phyloP scores from a whole-genome alignment of 2,329 filamentous ascomycete species.

The Dactylellina haptotyla region DNA sequence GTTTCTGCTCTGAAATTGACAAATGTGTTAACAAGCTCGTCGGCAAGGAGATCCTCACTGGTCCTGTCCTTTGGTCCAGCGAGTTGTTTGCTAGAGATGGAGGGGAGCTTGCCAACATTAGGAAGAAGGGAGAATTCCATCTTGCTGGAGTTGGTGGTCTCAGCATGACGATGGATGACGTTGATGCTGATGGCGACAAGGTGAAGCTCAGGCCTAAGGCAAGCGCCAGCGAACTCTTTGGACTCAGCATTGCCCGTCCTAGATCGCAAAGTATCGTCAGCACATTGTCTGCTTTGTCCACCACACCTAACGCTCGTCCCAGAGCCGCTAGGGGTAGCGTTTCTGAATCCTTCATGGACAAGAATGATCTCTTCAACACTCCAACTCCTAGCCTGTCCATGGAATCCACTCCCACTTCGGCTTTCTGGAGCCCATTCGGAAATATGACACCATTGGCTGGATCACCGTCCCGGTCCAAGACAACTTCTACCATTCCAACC shows the following conservation, averaged over 20 bases:
- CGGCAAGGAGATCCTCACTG: conserved; percentile 81
- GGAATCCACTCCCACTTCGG: conserved; percentile 71
- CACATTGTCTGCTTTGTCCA: conserved; percentile 62
- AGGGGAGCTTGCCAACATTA: conserved; percentile 65
- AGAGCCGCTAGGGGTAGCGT: conserved; percentile 28
- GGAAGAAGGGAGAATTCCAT: conserved; percentile 57
- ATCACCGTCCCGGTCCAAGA: conserved; percentile 44
- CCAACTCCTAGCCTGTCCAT: conserved; percentile 79
- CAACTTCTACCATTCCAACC: conserved; percentile 20
- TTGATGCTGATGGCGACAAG: conserved; percentile 55
- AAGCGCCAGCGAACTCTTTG: conserved; percentile 57
- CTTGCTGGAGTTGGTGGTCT: conserved; percentile 57
- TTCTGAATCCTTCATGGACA: conserved; percentile 63
- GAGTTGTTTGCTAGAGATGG: conserved; percentile 85
- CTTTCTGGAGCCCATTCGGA: conserved; percentile 69
- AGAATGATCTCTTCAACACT: conserved; percentile 70
- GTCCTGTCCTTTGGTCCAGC: conserved; percentile 90
- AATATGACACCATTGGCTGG: conserved; percentile 71
- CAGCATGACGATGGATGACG: conserved; percentile 56
- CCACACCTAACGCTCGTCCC: conserved; percentile 54
- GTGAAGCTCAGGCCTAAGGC: conserved; percentile 56
- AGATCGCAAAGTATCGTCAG: conserved; percentile 63
- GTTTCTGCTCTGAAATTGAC: conserved; percentile 89
- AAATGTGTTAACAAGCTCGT: conserved; percentile 86
- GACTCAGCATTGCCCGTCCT: conserved; percentile 59